These are phyloP conservation scores for Claviceps pusilla DNA, from an alignment of 2,329 filamentous ascomycete species.

Conservation along the genomic window DNA sequence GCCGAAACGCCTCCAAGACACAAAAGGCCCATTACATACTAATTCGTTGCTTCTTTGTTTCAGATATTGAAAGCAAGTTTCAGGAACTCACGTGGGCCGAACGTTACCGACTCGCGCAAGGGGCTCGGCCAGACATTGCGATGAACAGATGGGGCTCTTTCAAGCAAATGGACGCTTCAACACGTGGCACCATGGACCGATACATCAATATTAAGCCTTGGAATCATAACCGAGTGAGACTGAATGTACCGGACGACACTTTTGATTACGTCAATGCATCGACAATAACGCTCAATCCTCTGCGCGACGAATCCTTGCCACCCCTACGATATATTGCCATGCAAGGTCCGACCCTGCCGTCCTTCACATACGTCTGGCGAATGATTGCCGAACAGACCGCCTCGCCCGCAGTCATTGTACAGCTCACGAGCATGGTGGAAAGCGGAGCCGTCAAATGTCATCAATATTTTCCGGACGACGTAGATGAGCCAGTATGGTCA, in stretches of 20 bases:
- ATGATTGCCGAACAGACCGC: conserved; percentile 74
- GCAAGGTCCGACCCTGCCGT: conserved; percentile 69
- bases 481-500: conserved; percentile 35
- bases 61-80: conserved; percentile 37
- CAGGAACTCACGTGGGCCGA: conserved; percentile 39
- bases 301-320: conserved; percentile 21
- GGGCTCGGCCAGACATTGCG: conserved; percentile 20
- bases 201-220: conserved; percentile 86
- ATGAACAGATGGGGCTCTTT: conserved; percentile 21
- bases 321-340: conserved; percentile 70
- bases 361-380: conserved; percentile 76
- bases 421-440: conserved; percentile 85
- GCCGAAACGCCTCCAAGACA: not conserved
- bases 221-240: conserved; percentile 68
- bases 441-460: conserved; percentile 67
- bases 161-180: conserved; percentile 18
- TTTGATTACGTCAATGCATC: conserved; percentile 77
- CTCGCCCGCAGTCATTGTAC: conserved; percentile 70
- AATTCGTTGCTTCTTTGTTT: not conserved
- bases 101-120: conserved; percentile 29
- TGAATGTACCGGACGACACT: conserved; percentile 58
- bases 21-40: not conserved
- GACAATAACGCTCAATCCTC: conserved; percentile 42
- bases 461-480: conserved; percentile 62
- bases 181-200: conserved; percentile 46